Evolutionary conservation across 176 grass and related monocot genomes (phyloP), one percentile per base, ranked within the genome.

Genomic region (Dendrocalamus sinicus): DNA sequence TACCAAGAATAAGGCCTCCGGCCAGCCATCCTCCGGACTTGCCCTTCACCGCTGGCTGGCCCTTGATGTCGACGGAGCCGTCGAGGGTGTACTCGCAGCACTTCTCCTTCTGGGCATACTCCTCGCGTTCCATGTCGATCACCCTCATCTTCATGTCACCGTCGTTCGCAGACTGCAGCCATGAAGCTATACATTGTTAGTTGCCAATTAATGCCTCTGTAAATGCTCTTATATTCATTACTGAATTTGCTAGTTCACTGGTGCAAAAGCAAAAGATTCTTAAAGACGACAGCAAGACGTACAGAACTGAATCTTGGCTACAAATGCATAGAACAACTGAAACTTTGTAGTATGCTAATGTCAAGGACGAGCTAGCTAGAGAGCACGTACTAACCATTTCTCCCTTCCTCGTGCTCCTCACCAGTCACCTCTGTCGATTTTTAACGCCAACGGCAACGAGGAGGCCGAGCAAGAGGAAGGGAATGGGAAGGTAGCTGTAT

Each of bases 11-110:
- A 59, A 97, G 85, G 77, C 73, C 87, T 40, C 92, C 92, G 72
- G 94, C 90, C 5, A 94, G 77, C 90, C 94, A 94, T 24, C 94
- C 88, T 48, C 94, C 94, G 6, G 94, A 92, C 61, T 76, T 94
- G 52, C 82, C 84, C 85, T 94, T 97, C 47, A 90, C 45, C 30
- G 94, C 94, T 9, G 90, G 90, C 3, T 77, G 86, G 7, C 94
- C 94, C 79, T 86, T 92, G 70, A 94, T 87, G 79, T 94, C 88
- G 1, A 97, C 88, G 67, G 94, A 87, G 43, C 94, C 92, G 72
- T 97, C 94, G 7, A 94, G 79, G 35, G 94, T 97, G 76, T 92
- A 87, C 23, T 88, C 89, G 39, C 63, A 73, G 23, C 83, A 92
- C 68, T 83, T 85, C 73, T 89, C 72, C 72, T 83, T 47, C 48